Percentiles rank a stretch among this genome's conserved stretches.
These are phyloP conservation scores for Physcomitrium patens DNA, from an alignment of 225 moss, liverwort and hornwort species.

Conservation along the genomic window DNA sequence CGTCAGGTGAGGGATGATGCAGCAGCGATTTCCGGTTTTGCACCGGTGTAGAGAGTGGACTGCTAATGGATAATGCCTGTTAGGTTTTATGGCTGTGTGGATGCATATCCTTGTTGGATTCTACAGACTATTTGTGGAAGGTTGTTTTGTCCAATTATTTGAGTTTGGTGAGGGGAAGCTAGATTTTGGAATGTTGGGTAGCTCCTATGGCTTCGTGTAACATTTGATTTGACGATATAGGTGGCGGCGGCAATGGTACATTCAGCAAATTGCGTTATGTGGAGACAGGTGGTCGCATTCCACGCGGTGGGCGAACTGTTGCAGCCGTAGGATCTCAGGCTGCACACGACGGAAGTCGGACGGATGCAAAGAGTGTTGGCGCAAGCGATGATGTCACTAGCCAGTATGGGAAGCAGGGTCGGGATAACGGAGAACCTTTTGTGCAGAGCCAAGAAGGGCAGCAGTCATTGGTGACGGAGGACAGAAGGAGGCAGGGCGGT, in stretches of 20 bases:
- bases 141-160: background rate
- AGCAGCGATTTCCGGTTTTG: background rate
- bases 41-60: background rate
- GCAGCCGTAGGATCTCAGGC: constrained; percentile 47
- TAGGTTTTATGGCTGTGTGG: background rate
- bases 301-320: constrained; percentile 59
- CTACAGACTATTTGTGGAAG: background rate
- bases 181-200: background rate
- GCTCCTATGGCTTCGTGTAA: background rate
- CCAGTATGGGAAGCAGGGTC: constrained; percentile 39
- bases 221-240: constrained; percentile 19
- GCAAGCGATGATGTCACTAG: constrained; percentile 33
- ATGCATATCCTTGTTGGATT: background rate
- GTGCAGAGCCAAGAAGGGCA: constrained; percentile 32
- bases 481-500: constrained; percentile 75
- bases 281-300: constrained; percentile 57
- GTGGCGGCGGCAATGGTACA: constrained; percentile 30
- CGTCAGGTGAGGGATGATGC: constrained; percentile 42
- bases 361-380: constrained; percentile 53
- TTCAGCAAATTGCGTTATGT: constrained; percentile 66
- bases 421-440: constrained; percentile 62
- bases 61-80: too few relatives aligned
- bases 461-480: constrained; percentile 44
- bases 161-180: constrained; percentile 11
- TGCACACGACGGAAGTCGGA: constrained; percentile 31